Percentiles rank a stretch among this genome's conserved stretches.
Conservation (phyloP, 192 early-diverging fungal genomes). For the Coemansia sp. region DNA sequence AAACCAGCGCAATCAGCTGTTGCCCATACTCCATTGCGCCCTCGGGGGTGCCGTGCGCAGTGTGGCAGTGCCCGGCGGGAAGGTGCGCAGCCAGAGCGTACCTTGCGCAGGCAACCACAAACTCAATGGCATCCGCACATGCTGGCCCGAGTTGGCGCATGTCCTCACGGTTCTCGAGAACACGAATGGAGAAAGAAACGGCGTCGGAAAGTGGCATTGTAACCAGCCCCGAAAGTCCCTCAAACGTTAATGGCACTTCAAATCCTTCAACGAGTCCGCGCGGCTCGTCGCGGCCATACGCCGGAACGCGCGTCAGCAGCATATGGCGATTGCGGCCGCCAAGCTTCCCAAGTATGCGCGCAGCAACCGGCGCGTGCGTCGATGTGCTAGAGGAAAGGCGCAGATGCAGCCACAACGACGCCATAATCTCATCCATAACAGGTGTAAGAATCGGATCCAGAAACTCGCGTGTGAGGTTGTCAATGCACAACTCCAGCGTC, state of each 20-base stretch:
- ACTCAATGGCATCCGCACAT: slow-evolving; percentile 36
- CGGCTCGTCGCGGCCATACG: neutral
- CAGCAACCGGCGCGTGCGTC: slow-evolving; percentile 77
- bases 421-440: slow-evolving; percentile 92
- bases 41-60: neutral
- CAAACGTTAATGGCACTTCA: slow-evolving; percentile 30
- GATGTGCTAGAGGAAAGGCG: slow-evolving; percentile 83
- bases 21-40: slow-evolving; percentile 6
- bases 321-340: slow-evolving; percentile 95
- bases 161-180: slow-evolving; percentile 22
- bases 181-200: slow-evolving; percentile 26
- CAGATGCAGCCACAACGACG: slow-evolving; percentile 88
- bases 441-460: slow-evolving; percentile 94
- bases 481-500: slow-evolving; percentile 96
- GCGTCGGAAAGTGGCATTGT: slow-evolving; percentile 41
- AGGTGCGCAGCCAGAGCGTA: slow-evolving; percentile 22
- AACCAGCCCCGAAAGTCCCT: slow-evolving; percentile 35
- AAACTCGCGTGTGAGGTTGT: slow-evolving; percentile 96
- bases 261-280: slow-evolving; percentile 6
- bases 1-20: slow-evolving; percentile 16
- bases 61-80: slow-evolving; percentile 12
- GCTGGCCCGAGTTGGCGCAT: slow-evolving; percentile 26
- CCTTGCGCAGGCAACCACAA: slow-evolving; percentile 39
- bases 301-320: slow-evolving; percentile 57
- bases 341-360: slow-evolving; percentile 93